These are phyloP conservation scores for Letharia lupina DNA, from an alignment of 495 filamentous ascomycete genomes.

Conservation along the genomic window DNA sequence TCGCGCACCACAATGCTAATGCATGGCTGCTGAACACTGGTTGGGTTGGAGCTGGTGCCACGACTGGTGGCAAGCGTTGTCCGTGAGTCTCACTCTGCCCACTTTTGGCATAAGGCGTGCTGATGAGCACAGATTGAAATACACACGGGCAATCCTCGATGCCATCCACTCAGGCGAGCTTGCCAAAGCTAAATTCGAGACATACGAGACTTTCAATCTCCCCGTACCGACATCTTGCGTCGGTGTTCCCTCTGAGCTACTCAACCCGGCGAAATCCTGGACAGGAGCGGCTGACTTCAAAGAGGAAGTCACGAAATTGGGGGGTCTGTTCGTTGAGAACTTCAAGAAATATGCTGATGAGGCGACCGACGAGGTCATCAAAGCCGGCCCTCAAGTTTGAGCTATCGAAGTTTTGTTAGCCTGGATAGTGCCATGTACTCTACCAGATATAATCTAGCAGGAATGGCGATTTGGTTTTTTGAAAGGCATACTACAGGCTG, in stretches of 20 bases:
- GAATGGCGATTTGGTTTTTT: neutral
- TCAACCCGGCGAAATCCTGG: constrained; percentile 93
- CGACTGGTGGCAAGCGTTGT: constrained; percentile 95
- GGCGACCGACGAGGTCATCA: constrained; percentile 70
- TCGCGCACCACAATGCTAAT: constrained; percentile 86
- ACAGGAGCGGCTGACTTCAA: constrained; percentile 69
- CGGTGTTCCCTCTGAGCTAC: constrained; percentile 78
- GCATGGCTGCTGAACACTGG: constrained; percentile 99
- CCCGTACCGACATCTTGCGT: constrained; percentile 78
- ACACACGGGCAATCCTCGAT: constrained; percentile 96
- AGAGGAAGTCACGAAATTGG: constrained; percentile 82
- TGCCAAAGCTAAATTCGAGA: constrained; percentile 85
- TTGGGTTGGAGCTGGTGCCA: constrained; percentile 94
- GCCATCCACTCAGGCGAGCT: constrained; percentile 95
- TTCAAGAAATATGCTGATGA: constrained; percentile 91
- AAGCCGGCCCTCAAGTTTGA: constrained; percentile 41
- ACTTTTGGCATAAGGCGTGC: neutral
- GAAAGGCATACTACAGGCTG: neutral
- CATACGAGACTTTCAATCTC: constrained; percentile 94
- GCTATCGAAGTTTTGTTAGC: neutral
- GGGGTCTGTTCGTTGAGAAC: constrained; percentile 82
- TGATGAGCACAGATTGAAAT: constrained; percentile 55
- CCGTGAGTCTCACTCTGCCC: constrained; percentile 36
- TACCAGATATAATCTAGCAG: neutral
- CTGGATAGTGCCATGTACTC: constrained; percentile 2